Conservation (phyloP, 2,329 filamentous ascomycete species). For the Curvularia hawaiiensis region DNA sequence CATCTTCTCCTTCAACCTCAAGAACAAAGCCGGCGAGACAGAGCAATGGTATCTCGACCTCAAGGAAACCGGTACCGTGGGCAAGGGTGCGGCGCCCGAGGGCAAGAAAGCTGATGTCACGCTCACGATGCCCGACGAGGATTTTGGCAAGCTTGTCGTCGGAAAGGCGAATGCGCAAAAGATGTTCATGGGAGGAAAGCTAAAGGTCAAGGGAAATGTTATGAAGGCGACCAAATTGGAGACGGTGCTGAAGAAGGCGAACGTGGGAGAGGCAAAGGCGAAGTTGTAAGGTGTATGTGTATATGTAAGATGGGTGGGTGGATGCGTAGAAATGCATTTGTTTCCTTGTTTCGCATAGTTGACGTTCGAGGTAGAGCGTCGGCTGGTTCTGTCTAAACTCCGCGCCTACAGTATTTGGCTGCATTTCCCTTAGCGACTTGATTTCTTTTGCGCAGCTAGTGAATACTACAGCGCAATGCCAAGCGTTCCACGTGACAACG, state of each 20-base stretch:
- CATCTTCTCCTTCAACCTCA: slow-evolving; percentile 89
- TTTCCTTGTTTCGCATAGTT: background rate
- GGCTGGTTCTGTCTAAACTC: background rate
- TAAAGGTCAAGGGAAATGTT: slow-evolving; percentile 97
- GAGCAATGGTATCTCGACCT: slow-evolving; percentile 95
- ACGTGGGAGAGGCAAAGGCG: slow-evolving; percentile 27
- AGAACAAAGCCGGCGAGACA: slow-evolving; percentile 80
- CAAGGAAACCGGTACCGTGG: slow-evolving; percentile 84
- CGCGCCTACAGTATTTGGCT: background rate
- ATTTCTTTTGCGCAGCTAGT: background rate
- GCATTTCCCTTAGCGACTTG: background rate
- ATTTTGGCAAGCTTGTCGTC: slow-evolving; percentile 81
- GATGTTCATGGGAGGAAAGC: slow-evolving; percentile 96
- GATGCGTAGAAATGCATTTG: background rate
- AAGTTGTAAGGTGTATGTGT: slow-evolving; percentile 41
- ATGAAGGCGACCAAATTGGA: slow-evolving; percentile 99
- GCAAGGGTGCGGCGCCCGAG: slow-evolving; percentile 69
- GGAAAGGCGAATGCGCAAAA: slow-evolving; percentile 95
- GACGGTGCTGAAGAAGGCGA: slow-evolving; percentile 64
- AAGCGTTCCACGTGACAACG: slow-evolving; percentile 4
- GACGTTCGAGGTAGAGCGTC: background rate
- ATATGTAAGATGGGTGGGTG: background rate
- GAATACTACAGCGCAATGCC: background rate
- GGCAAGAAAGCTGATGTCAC: slow-evolving; percentile 87
- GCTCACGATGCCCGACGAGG: slow-evolving; percentile 79